Percentiles rank a stretch among this genome's conserved stretches.
Conservation (phyloP, 306 rosid species). For the Hylodesmum podocarpum region DNA sequence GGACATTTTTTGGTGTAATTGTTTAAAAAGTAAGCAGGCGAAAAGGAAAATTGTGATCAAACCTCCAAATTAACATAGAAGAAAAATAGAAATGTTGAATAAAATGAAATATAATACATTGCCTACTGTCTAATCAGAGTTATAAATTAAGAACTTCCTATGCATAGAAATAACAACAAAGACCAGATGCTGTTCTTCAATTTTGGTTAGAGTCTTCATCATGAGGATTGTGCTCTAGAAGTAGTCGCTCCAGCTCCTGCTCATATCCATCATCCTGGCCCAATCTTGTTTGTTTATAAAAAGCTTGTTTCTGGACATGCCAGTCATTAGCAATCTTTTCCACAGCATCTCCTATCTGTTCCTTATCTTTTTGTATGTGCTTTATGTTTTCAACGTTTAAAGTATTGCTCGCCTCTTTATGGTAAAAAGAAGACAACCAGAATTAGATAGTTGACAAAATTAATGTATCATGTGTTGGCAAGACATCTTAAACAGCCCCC, state of each 20-base stretch:
- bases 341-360: conserved; percentile 51
- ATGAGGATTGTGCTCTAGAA: conserved; percentile 33
- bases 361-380: conserved; percentile 55
- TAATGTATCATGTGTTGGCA: conserved; percentile 6
- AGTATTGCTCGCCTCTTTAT: conserved; percentile 59
- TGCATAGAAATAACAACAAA: neutral
- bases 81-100: neutral
- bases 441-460: conserved; percentile 10
- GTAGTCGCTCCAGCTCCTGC: conserved; percentile 42
- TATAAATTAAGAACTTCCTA: neutral
- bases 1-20: neutral
- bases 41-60: neutral
- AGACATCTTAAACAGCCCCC: neutral
- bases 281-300: conserved; percentile 57
- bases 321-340: conserved; percentile 62
- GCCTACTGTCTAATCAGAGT: neutral
- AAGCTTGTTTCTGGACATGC: conserved; percentile 51
- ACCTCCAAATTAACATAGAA: neutral
- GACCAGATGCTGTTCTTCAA: neutral
- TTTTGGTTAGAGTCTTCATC: conserved; percentile 9
- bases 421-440: neutral
- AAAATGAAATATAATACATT: neutral
- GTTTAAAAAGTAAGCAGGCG: neutral
- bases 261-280: conserved; percentile 32
- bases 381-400: conserved; percentile 56